These are phyloP conservation scores for Salix viminalis DNA, from an alignment of 345 rosid species.

Conservation along the genomic window DNA sequence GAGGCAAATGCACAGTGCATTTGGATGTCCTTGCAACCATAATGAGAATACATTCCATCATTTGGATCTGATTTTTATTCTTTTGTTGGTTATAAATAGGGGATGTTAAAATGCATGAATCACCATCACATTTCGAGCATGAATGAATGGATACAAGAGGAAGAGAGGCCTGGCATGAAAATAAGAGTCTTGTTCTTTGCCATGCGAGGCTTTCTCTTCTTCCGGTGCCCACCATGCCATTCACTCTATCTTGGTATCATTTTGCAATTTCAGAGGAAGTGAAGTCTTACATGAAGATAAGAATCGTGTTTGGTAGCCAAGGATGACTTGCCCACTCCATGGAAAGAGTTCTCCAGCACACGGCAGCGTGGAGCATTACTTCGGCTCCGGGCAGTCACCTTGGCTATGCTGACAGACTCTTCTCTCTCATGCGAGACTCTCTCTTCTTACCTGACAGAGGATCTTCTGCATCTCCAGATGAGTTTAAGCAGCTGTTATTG, in stretches of 20 bases:
- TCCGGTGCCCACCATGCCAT: not conserved
- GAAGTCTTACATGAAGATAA: constrained; percentile 9
- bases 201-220: constrained; percentile 5
- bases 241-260: not conserved
- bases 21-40: not conserved
- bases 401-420: constrained; percentile 13
- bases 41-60: constrained; percentile 8
- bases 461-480: too few species aligned
- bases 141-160: not conserved
- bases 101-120: not conserved
- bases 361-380: not conserved
- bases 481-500: not conserved
- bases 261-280: not conserved
- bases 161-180: constrained; percentile 15
- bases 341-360: not conserved
- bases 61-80: not conserved
- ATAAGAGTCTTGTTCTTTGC: constrained; percentile 8
- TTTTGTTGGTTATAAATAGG: constrained; percentile 11
- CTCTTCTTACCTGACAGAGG: not conserved
- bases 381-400: constrained; percentile 13
- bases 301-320: constrained; percentile 15
- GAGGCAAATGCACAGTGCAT: not conserved
- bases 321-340: constrained; percentile 15
- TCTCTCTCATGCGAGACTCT: constrained; percentile 13
- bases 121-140: not conserved